phyloP scores from a whole-genome alignment of 441 rosid species.

The Macaranga tanarius region DNA sequence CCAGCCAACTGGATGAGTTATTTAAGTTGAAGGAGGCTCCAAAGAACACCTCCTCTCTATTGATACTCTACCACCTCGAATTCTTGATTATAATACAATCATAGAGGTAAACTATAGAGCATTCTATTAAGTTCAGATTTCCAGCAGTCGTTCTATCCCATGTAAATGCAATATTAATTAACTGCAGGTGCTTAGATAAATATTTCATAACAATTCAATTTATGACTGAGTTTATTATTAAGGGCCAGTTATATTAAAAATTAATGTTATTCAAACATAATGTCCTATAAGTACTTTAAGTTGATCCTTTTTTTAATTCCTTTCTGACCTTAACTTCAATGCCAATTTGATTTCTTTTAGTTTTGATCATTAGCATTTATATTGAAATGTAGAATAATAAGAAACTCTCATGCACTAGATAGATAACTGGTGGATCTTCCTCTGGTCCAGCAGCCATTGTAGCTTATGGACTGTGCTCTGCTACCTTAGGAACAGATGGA shows the following conservation, averaged over 20 bases:
- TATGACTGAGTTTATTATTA: too few species aligned
- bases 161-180: slow-evolving; percentile 24
- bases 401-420: slow-evolving; percentile 79
- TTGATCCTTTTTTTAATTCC: too few species aligned
- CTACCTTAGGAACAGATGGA: slow-evolving; percentile 94
- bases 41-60: slow-evolving; percentile 88
- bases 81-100: slow-evolving; percentile 88
- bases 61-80: slow-evolving; percentile 81
- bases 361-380: slow-evolving; percentile 9
- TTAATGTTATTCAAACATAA: too few species aligned
- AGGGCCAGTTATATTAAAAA: too few species aligned
- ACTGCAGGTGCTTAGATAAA: slow-evolving; percentile 36
- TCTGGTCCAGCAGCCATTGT: slow-evolving; percentile 92
- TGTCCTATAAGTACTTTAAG: too few species aligned
- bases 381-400: slow-evolving; percentile 60
- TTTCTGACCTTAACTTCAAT: too few species aligned
- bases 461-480: slow-evolving; percentile 85
- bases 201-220: too few species aligned
- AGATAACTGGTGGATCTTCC: slow-evolving; percentile 96
- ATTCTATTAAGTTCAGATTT: slow-evolving; percentile 24
- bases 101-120: slow-evolving; percentile 61
- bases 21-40: slow-evolving; percentile 86
- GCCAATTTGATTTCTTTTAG: too few species aligned
- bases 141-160: slow-evolving; percentile 7
- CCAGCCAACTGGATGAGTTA: slow-evolving; percentile 96